These are phyloP conservation scores for Cladosporium sp. DNA, from an alignment of 2,329 filamentous ascomycete genomes.

Conservation along the genomic window DNA sequence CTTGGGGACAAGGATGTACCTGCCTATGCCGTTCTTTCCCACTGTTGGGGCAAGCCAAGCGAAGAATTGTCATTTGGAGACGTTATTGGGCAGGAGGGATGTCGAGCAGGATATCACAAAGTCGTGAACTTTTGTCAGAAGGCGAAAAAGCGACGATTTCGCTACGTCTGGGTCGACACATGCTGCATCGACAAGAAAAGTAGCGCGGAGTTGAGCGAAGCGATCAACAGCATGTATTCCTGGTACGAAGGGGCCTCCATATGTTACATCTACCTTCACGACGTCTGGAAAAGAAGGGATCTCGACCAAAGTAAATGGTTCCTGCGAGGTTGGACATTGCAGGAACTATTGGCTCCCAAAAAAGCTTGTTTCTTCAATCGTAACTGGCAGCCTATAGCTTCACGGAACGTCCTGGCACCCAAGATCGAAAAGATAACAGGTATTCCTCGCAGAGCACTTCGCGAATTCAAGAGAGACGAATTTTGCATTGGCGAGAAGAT, in stretches of 20 bases:
- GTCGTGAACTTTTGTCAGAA: no score
- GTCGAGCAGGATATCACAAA: no score
- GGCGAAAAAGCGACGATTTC: no score
- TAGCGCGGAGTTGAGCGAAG: slow-evolving; percentile 14
- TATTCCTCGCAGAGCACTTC: no score
- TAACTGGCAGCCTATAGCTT: no score
- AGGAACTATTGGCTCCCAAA: slow-evolving; percentile 21
- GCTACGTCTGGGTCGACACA: slow-evolving; percentile 15
- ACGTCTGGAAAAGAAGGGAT: slow-evolving; percentile 4
- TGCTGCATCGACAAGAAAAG: slow-evolving; percentile 17
- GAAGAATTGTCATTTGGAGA: slow-evolving; percentile 18
- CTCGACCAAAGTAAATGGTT: slow-evolving; percentile 17
- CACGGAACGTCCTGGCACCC: no score
- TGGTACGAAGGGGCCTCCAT: slow-evolving; percentile 9
- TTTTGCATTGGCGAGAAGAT: no score
- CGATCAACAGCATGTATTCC: slow-evolving; percentile 14
- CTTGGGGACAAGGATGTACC: slow-evolving; percentile 11
- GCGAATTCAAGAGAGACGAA: no score
- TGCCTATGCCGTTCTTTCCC: slow-evolving; percentile 23
- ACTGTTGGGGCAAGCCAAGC: slow-evolving; percentile 20
- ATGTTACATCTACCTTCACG: slow-evolving; percentile 14
- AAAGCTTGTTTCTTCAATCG: no score
- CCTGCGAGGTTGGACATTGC: slow-evolving; percentile 21
- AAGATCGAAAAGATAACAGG: no score
- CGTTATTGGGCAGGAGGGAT: no score